phyloP scores from a whole-genome alignment of 768 basidiomycete species.

The Leccinellum rugosiceps region DNA sequence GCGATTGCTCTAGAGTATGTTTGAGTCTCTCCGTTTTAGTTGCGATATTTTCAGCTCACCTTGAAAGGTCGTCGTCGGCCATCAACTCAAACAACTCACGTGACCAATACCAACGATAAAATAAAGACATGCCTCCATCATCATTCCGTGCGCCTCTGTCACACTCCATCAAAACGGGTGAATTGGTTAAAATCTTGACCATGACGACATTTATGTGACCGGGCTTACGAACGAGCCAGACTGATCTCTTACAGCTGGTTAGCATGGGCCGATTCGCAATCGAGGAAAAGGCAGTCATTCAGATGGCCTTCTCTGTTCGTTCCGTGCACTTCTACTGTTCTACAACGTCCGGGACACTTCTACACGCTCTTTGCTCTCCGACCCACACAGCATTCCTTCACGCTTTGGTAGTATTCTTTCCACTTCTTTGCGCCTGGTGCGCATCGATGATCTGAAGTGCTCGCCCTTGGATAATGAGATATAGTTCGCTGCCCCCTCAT shows the following conservation, averaged over 20 bases:
- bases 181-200: constrained; percentile 6
- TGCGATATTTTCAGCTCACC: constrained; percentile 8
- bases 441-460: constrained; percentile 21
- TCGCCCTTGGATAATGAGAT: constrained; percentile 19
- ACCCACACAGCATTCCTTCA: neutral
- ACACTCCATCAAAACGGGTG: too few species aligned
- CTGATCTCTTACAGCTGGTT: neutral
- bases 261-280: constrained; percentile 12
- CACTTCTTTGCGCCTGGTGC: constrained; percentile 27
- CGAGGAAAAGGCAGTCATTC: neutral
- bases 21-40: neutral
- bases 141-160: too few species aligned
- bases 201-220: neutral
- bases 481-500: constrained; percentile 7
- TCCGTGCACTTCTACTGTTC: neutral
- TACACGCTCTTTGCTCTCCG: neutral
- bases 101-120: neutral
- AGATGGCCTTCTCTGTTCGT: neutral
- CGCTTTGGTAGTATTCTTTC: constrained; percentile 16
- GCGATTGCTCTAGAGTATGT: constrained; percentile 43
- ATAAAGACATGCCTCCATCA: too few species aligned
- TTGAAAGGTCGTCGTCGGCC: constrained; percentile 22
- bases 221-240: neutral
- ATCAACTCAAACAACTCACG: neutral
- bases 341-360: neutral